phyloP scores from a whole-genome alignment of 805 yeast genomes.

The Nakazawaea ambrosiae region DNA sequence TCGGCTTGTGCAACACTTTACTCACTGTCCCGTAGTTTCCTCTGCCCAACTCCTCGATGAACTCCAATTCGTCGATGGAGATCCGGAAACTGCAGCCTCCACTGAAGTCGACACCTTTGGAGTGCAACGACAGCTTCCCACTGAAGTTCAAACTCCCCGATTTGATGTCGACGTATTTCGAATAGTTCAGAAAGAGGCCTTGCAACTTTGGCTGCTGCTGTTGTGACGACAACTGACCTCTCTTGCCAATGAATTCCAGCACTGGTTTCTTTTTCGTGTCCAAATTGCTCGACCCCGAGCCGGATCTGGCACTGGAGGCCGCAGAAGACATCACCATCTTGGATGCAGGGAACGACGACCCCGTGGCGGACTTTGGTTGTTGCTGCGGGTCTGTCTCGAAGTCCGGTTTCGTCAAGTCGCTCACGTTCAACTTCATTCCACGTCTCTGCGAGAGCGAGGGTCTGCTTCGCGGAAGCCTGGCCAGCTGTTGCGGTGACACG shows the following conservation, averaged over 20 bases:
- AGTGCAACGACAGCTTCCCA: conserved; percentile 87
- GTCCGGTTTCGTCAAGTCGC: conserved; percentile 11
- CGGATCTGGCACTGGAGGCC: no score
- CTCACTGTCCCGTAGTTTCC: conserved; percentile 97
- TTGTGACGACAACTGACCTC: conserved; percentile 16
- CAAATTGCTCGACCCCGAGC: conserved; percentile 8
- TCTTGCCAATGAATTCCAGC: conserved; percentile 18
- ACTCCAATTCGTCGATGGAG: conserved; percentile 75
- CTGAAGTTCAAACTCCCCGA: conserved; percentile 89
- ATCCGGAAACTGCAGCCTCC: conserved; percentile 85
- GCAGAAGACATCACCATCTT: conserved; percentile 16
- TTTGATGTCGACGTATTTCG: conserved; percentile 84
- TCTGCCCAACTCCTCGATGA: conserved; percentile 83
- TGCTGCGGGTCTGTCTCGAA: background rate
- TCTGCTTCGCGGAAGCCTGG: conserved; percentile 23
- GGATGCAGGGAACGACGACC: background rate
- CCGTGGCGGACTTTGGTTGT: background rate
- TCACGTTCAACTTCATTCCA: conserved; percentile 43
- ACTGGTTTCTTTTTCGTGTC: conserved; percentile 14
- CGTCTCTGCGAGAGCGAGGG: conserved; percentile 46
- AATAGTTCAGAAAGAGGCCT: conserved; percentile 75
- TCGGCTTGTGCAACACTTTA: conserved; percentile 88
- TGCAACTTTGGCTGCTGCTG: conserved; percentile 30
- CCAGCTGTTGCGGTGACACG: conserved; percentile 8
- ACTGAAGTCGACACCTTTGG: conserved; percentile 86